Percentiles rank a stretch among this genome's conserved stretches.
Evolutionary conservation across 2,329 filamentous ascomycete genomes (phyloP).

Genomic region (Neofusicoccum umdonicola): DNA sequence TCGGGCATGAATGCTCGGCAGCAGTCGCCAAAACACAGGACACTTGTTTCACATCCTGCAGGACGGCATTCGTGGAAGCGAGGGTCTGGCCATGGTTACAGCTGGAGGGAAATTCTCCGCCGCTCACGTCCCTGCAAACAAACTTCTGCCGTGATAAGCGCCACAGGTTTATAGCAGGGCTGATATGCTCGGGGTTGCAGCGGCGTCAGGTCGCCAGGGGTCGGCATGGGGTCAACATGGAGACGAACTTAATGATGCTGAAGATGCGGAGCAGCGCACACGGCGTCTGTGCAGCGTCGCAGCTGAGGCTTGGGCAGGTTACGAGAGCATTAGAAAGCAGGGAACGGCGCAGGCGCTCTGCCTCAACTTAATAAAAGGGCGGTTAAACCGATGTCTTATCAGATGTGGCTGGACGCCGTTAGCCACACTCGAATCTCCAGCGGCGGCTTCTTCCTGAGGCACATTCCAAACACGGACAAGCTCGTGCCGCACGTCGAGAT

Average conservation of each 20-base stretch:
- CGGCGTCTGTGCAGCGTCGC: background rate
- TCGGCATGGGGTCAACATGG: background rate
- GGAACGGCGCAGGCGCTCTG: background rate
- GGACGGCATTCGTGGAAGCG: background rate
- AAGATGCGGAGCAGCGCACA: background rate
- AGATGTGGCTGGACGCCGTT: background rate
- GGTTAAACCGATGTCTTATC: conserved; percentile 3
- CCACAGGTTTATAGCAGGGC: conserved; percentile 1
- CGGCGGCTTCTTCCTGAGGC: background rate
- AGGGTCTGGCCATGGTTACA: background rate
- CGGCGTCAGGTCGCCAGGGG: background rate
- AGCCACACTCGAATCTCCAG: background rate
- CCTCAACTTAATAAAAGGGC: conserved; percentile 4
- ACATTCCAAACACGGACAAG: background rate
- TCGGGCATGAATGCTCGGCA: background rate
- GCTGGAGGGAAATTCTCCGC: background rate
- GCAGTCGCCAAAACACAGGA: background rate
- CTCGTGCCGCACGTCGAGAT: background rate
- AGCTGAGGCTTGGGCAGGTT: background rate
- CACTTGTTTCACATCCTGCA: background rate
- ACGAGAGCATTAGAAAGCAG: conserved; percentile 6
- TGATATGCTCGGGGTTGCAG: background rate
- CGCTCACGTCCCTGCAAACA: background rate
- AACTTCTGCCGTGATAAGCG: background rate
- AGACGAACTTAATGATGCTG: background rate